Base-by-base conservation (phyloP, 257 asterid genomes). In the Nicotiana obtusifolia region DNA sequence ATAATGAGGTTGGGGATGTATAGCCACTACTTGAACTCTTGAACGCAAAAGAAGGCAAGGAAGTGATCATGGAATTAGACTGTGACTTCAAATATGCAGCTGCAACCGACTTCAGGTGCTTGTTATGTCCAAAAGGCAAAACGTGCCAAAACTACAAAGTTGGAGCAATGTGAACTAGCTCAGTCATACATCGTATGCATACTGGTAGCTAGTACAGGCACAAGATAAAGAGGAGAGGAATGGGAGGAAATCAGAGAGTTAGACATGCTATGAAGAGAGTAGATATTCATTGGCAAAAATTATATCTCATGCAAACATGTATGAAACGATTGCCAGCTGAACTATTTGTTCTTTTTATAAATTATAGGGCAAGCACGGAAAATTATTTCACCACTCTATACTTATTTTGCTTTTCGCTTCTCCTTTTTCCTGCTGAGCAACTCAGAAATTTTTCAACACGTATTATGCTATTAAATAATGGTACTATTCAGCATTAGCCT, bases 81-180 rank as follows among this genome's bases (percentile, higher is more conserved):
- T 88, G 97, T 83, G 94, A 90, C 85, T 94, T 96, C 91, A 90
- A 90, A 82, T 89, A 90, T 44, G 95, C 93, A 84, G 99, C 97
- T 87, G 98, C 98, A 65, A 90, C 95, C 68, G 92, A 88, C 90
- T 94, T 96, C 80, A 96, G 88, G 89, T 96, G 97, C 87, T 89
- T 91, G 86, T 90, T 92, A 88, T 93, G 97, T 87, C 97, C 97
- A n/a, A 89, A 96, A 96, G 86, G 98, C 97, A 87, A 96, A 94
- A 78, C 98, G 99, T 49, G 98, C 88, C 77, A 96, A 90, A 81
- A 98, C 99, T 95, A 95, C 88, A 88, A 64, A 11, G 44, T 3
- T 44, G 11, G 56, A 37, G 35, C 59, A 71, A 71, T 57, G 44
- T 41, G 56, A 71, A 44, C 60, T n/a, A 71, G 57, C 33, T 20